These are phyloP conservation scores for Candida coquimbonensis DNA, from an alignment of 805 yeast genomes.

Conservation along the genomic window DNA sequence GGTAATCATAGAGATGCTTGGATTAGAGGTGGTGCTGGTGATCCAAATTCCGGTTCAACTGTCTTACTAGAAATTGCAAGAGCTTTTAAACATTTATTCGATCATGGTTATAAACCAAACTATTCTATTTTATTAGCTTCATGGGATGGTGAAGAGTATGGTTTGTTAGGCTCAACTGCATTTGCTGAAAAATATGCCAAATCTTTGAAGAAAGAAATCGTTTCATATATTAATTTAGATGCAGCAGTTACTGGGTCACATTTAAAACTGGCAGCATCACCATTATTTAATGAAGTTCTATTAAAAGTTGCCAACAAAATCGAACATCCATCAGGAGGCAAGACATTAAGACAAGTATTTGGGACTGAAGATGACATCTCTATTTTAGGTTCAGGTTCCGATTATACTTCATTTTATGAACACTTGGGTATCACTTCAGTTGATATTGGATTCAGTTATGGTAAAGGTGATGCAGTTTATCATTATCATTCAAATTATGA, in stretches of 20 bases:
- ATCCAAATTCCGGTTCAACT: conserved; percentile 73
- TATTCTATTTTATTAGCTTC: conserved; percentile 61
- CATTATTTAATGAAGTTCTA: conserved; percentile 45
- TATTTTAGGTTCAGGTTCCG: conserved; percentile 65
- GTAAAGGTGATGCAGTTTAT: conserved; percentile 48
- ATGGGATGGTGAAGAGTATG: conserved; percentile 86
- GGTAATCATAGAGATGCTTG: conserved; percentile 82
- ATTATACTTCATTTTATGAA: conserved; percentile 54
- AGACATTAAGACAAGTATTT: conserved; percentile 23
- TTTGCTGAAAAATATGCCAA: conserved; percentile 59
- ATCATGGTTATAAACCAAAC: conserved; percentile 58
- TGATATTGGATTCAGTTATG: conserved; percentile 48
- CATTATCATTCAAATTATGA: conserved; percentile 76
- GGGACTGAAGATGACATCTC: conserved; percentile 27
- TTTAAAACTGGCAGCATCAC: conserved; percentile 44
- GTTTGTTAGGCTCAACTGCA: conserved; percentile 68
- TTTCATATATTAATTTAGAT: conserved; percentile 67
- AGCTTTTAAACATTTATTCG: conserved; percentile 43
- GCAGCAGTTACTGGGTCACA: conserved; percentile 52
- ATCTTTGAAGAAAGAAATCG: conserved; percentile 40
- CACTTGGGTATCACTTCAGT: conserved; percentile 54
- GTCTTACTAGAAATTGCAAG: conserved; percentile 57
- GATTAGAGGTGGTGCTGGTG: conserved; percentile 74
- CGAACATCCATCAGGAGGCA: conserved; percentile 33
- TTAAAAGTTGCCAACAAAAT: conserved; percentile 37